Conservation (phyloP, 2,329 filamentous ascomycete genomes). For the Fusarium phyllophilum region DNA sequence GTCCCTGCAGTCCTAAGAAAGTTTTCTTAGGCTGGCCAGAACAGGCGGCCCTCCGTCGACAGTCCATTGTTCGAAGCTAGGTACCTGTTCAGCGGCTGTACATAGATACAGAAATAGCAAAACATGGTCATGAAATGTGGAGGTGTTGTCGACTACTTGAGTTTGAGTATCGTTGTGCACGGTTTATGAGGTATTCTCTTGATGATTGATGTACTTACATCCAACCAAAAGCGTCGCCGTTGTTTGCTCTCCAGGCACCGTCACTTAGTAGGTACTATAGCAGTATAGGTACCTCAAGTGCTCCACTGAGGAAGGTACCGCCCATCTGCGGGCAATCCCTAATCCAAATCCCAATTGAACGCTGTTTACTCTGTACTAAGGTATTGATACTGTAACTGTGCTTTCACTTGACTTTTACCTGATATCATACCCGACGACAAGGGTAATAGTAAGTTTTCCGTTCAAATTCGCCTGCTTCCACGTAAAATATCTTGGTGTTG, state of each 20-base stretch:
- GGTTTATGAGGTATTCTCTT: constrained; percentile 11
- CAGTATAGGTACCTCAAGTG: background rate
- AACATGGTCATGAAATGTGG: constrained; percentile 4
- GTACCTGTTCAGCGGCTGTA: background rate
- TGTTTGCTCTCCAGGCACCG: constrained; percentile 11
- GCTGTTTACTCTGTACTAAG: background rate
- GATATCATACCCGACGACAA: background rate
- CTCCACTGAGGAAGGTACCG: constrained; percentile 21
- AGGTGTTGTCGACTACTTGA: constrained; percentile 14
- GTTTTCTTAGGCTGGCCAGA: constrained; percentile 10
- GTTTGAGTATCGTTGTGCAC: constrained; percentile 1
- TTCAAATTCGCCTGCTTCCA: background rate
- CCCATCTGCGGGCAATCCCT: constrained; percentile 3
- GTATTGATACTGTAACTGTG: background rate
- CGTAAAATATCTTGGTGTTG: background rate
- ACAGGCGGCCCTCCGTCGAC: background rate
- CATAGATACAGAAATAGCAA: background rate
- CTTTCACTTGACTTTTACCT: background rate
- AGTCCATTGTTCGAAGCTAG: background rate
- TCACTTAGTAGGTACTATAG: background rate
- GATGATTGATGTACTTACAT: background rate
- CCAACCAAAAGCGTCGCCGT: constrained; percentile 13
- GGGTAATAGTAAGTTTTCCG: background rate
- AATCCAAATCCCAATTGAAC: background rate
- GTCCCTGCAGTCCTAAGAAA: constrained; percentile 9